phyloP scores from a whole-genome alignment of 1,284 basidiomycete genomes.

The Apiotrichum domesticum region DNA sequence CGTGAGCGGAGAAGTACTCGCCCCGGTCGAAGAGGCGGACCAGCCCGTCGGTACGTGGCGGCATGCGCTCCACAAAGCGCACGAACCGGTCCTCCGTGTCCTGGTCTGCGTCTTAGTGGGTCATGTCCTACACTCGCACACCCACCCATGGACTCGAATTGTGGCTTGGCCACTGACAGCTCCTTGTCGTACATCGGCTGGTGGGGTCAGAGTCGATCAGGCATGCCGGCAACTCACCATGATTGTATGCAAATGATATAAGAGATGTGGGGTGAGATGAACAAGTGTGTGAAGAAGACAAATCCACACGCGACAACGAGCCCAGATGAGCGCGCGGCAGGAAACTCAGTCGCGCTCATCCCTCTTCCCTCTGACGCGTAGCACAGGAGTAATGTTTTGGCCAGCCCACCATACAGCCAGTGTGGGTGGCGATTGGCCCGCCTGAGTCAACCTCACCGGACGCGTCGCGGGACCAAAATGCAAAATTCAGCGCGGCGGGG shows the following conservation, averaged over 20 bases:
- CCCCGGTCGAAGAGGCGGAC: conserved; percentile 76
- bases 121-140: background rate
- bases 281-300: background rate
- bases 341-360: too few species aligned
- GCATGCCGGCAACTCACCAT: conserved; percentile 6
- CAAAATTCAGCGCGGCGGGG: too few species aligned
- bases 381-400: too few species aligned
- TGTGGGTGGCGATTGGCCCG: too few species aligned
- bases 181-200: conserved; percentile 46
- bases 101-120: conserved; percentile 45
- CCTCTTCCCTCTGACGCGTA: too few species aligned
- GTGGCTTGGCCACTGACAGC: conserved; percentile 35
- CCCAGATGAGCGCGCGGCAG: too few species aligned
- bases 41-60: conserved; percentile 52
- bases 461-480: too few species aligned
- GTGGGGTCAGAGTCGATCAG: too few species aligned
- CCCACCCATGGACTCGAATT: conserved; percentile 42
- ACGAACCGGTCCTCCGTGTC: conserved; percentile 69
- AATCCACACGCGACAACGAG: too few species aligned
- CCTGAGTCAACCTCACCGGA: too few species aligned
- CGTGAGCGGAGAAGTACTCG: conserved; percentile 84
- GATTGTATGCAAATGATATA: background rate
- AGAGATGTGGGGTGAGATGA: background rate
- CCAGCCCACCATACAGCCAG: too few species aligned
- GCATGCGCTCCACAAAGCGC: conserved; percentile 63